These are phyloP conservation scores for Boletus subparvulus DNA, from an alignment of 768 basidiomycete species.

Conservation along the genomic window DNA sequence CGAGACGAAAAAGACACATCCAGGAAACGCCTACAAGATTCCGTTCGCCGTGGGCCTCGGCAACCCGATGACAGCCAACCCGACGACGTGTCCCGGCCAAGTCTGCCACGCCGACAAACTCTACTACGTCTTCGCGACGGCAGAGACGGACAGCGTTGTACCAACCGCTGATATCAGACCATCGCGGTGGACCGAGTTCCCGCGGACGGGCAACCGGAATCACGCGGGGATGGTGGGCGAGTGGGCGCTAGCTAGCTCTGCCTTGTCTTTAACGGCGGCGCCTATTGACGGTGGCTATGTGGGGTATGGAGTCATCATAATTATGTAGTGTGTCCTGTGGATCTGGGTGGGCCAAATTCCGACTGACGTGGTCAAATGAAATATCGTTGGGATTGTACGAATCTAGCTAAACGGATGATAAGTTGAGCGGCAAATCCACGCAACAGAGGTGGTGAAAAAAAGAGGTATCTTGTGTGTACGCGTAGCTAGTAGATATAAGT, in stretches of 20 bases:
- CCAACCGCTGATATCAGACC: slow-evolving; percentile 5
- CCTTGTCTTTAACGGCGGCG: neutral
- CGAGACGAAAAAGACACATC: slow-evolving; percentile 12
- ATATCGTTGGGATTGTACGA: neutral
- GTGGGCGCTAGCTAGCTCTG: slow-evolving; percentile 7
- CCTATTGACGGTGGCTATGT: neutral
- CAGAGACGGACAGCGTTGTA: slow-evolving; percentile 10
- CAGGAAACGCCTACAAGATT: slow-evolving; percentile 10
- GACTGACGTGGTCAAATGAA: neutral
- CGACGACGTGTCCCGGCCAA: slow-evolving; percentile 5
- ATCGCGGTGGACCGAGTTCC: slow-evolving; percentile 5
- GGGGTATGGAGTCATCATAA: neutral
- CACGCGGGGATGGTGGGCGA: slow-evolving; percentile 2
- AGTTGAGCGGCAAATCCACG: neutral
- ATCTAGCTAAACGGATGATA: neutral
- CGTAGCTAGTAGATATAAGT: neutral
- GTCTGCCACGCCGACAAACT: slow-evolving; percentile 14
- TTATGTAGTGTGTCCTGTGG: neutral
- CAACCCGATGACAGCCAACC: slow-evolving; percentile 4
- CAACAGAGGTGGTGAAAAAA: neutral
- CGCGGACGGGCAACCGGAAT: slow-evolving; percentile 11
- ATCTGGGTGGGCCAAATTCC: neutral
- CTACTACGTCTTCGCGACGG: slow-evolving; percentile 7
- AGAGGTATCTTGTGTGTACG: neutral
- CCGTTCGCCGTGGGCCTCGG: slow-evolving; percentile 2